A percentile compares a stretch with the other conserved stretches of the same genome.
Conservation (phyloP, 73 alveolate species). For the Blepharisma stoltei region DNA sequence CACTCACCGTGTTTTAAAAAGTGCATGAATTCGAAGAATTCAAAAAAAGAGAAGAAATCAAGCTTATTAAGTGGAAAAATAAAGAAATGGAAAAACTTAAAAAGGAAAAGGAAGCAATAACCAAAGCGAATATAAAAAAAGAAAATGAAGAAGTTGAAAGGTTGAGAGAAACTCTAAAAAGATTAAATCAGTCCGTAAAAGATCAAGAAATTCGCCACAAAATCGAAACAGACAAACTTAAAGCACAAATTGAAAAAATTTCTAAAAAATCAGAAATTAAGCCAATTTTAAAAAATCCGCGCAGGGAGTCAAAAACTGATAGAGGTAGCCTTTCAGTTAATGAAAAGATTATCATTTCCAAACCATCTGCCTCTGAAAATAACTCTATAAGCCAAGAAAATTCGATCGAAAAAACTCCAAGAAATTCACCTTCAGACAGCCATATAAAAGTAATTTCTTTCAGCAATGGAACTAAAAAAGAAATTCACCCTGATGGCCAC, state of each 20-base stretch:
- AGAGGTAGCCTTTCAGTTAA: too few relatives aligned
- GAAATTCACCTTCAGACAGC: too few relatives aligned
- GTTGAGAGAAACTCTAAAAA: conserved; percentile 67
- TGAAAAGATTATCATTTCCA: too few relatives aligned
- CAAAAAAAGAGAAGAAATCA: conserved; percentile 53
- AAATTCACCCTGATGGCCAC: conserved; percentile 50
- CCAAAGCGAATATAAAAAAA: conserved; percentile 44
- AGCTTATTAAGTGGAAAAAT: conserved; percentile 59
- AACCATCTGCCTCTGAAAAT: too few relatives aligned
- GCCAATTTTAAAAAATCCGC: too few relatives aligned
- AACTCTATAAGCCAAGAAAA: too few relatives aligned
- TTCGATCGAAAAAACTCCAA: too few relatives aligned
- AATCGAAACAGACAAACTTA: conserved; percentile 77
- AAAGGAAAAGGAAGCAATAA: conserved; percentile 57
- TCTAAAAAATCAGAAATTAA: background rate
- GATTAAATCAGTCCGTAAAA: conserved; percentile 75
- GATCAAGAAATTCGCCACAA: conserved; percentile 79
- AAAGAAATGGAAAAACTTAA: conserved; percentile 67
- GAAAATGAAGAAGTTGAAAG: conserved; percentile 88
- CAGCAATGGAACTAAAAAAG: conserved; percentile 60
- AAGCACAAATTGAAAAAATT: conserved; percentile 76
- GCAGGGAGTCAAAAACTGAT: too few relatives aligned
- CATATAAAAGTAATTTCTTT: conserved; percentile 47
- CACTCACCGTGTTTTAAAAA: too few relatives aligned
- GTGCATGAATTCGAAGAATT: conserved; percentile 50